phyloP scores from a whole-genome alignment of 129 eudicot genomes.

The Ambrosia artemisiifolia region DNA sequence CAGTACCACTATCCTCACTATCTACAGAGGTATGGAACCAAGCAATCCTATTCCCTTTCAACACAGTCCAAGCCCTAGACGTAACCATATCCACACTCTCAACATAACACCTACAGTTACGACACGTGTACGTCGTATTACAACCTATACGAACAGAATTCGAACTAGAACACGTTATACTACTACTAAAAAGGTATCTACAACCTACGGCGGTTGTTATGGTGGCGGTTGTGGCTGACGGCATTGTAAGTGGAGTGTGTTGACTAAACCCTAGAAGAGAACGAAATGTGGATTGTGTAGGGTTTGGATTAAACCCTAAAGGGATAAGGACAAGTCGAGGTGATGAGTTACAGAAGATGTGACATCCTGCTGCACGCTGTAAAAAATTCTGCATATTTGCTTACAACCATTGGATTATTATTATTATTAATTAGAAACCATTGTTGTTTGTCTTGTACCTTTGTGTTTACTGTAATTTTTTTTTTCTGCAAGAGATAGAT shows the following conservation, averaged over 20 bases:
- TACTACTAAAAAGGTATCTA: constrained; percentile 11
- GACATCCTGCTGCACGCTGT: constrained; percentile 23
- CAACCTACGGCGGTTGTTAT: constrained; percentile 18
- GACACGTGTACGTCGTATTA: constrained; percentile 19
- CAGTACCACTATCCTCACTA: constrained; percentile 13
- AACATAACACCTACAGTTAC: constrained; percentile 44
- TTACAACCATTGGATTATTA: constrained; percentile 39
- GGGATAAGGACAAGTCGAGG: constrained; percentile 33
- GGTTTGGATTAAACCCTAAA: constrained; percentile 35
- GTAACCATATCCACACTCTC: constrained; percentile 11
- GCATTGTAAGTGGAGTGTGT: background rate
- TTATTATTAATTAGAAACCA: background rate
- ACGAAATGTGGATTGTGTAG: constrained; percentile 4
- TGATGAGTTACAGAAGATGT: constrained; percentile 25
- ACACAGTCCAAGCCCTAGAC: constrained; percentile 50
- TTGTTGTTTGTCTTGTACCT: constrained; percentile 18
- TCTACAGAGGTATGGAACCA: constrained; percentile 40
- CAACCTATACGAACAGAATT: background rate
- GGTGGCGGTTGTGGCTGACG: constrained; percentile 29
- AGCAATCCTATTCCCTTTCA: constrained; percentile 38
- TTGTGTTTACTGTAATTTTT: constrained; percentile 17
- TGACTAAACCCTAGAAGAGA: constrained; percentile 12
- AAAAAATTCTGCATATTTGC: constrained; percentile 62
- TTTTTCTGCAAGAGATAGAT: constrained; percentile 10
- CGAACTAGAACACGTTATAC: constrained; percentile 2